These are phyloP conservation scores for Glomus cerebriforme DNA, from an alignment of 192 early-diverging fungal genomes.

Conservation along the genomic window DNA sequence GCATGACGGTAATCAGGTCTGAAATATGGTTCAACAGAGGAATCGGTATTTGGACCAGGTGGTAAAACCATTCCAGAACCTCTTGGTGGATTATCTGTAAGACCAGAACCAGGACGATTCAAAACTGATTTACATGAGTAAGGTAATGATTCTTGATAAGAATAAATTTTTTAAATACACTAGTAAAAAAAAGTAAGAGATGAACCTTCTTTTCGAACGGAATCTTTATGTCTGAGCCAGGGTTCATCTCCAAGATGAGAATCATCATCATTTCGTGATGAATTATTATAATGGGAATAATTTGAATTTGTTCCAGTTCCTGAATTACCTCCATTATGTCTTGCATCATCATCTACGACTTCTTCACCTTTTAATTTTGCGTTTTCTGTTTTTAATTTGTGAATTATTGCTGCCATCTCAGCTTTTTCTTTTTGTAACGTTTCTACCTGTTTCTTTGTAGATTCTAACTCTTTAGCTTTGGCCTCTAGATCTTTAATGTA, in stretches of 20 bases:
- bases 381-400: background rate
- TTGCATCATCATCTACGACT: background rate
- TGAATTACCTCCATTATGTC: background rate
- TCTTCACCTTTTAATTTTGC: slow-evolving; percentile 13
- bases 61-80: slow-evolving; percentile 2
- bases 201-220: background rate
- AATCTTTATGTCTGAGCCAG: slow-evolving; percentile 23
- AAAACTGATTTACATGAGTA: background rate
- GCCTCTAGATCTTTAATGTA: slow-evolving; percentile 81
- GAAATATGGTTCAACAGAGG: slow-evolving; percentile 6
- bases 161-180: background rate
- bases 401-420: slow-evolving; percentile 16
- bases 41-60: slow-evolving; percentile 14
- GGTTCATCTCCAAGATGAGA: slow-evolving; percentile 15
- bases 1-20: slow-evolving; percentile 27
- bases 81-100: slow-evolving; percentile 1
- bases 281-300: background rate
- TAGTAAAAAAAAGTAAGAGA: background rate
- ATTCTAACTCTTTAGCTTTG: slow-evolving; percentile 61
- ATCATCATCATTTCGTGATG: slow-evolving; percentile 18
- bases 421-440: slow-evolving; percentile 3
- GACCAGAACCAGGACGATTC: slow-evolving; percentile 1
- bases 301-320: background rate
- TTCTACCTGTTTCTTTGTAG: background rate
- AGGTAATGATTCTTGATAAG: background rate